A percentile compares a stretch with the other conserved stretches of the same genome.
These are phyloP conservation scores for Coffea humblotiana DNA, from an alignment of 305 asterid genomes.

Conservation along the genomic window DNA sequence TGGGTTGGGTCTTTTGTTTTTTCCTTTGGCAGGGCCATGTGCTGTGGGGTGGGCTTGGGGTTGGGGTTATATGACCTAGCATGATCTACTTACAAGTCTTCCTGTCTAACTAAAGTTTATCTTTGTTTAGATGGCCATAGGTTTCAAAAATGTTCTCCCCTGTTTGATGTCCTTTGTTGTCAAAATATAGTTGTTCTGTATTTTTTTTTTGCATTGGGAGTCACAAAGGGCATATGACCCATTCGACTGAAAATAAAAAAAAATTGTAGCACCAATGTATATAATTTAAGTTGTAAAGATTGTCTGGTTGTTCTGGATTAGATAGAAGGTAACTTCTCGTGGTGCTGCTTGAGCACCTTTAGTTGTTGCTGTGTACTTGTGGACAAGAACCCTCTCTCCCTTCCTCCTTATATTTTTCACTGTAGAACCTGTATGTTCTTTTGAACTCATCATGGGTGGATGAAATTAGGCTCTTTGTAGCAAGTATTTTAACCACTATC, in stretches of 20 bases:
- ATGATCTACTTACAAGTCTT: not conserved
- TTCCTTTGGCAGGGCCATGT: no score
- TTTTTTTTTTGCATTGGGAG: not conserved
- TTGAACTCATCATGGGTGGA: not conserved
- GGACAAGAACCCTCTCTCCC: no score
- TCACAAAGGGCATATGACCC: conserved; percentile 1
- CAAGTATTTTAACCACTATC: not conserved
- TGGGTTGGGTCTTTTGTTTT: not conserved
- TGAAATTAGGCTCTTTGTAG: not conserved
- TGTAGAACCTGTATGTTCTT: no score
- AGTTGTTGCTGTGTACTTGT: no score
- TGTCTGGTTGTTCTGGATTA: not conserved
- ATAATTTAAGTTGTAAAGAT: not conserved
- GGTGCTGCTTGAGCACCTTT: not conserved
- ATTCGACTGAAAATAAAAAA: not conserved
- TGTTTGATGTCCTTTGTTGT: not conserved
- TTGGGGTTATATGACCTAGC: not conserved
- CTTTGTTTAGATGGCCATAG: not conserved
- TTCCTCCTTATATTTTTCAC: no score
- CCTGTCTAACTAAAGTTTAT: not conserved
- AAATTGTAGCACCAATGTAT: not conserved
- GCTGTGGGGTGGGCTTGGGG: not conserved
- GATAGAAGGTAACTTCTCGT: not conserved
- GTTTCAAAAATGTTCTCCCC: not conserved
- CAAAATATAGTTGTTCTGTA: not conserved